Conservation (phyloP, 768 basidiomycete species). For the Cystobasidium onofrii region DNA sequence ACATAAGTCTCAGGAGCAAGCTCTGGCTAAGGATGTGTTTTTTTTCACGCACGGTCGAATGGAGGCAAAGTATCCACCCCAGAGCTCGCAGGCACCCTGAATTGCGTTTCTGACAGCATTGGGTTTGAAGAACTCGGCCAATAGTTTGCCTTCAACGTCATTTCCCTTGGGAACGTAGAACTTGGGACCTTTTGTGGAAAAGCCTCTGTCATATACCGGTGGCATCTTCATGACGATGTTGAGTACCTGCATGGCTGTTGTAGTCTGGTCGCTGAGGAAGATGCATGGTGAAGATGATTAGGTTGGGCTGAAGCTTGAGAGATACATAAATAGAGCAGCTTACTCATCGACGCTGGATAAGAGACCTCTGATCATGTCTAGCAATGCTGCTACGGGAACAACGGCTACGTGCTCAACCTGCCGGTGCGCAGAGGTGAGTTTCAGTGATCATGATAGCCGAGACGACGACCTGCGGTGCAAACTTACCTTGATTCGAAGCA, state of each 20-base stretch:
- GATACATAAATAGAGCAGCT: too few species aligned
- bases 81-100: not conserved
- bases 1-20: not conserved
- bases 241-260: not conserved
- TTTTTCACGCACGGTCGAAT: not conserved
- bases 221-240: constrained; percentile 8
- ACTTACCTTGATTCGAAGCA: not conserved
- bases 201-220: not conserved
- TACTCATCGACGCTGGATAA: not conserved
- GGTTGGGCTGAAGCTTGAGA: too few species aligned
- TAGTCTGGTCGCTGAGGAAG: not conserved
- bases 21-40: not conserved
- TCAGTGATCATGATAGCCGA: too few species aligned
- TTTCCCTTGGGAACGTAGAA: not conserved
- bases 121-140: not conserved
- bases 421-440: not conserved
- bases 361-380: not conserved
- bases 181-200: not conserved
- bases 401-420: not conserved
- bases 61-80: constrained; percentile 11
- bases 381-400: not conserved
- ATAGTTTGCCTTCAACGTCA: not conserved
- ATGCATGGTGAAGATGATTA: too few species aligned
- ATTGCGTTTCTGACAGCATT: not conserved
- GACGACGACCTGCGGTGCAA: too few species aligned